Conservation (phyloP, 2,329 filamentous ascomycete species). For the Westerdykella sp. region DNA sequence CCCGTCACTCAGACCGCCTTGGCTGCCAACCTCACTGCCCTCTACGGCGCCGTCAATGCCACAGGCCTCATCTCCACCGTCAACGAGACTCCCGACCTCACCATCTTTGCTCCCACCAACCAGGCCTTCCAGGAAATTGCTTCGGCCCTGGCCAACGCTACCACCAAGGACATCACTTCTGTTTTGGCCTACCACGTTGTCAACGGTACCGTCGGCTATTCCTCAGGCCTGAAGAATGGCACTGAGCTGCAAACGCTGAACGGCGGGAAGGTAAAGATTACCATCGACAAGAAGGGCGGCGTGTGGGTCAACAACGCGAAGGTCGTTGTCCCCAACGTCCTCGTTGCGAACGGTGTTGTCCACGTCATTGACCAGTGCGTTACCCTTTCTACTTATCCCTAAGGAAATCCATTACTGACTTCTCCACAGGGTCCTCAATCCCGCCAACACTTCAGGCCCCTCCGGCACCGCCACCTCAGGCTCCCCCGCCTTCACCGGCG, state of each 20-base stretch:
- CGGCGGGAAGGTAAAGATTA: slow-evolving; percentile 38
- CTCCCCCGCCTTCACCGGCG: slow-evolving; percentile 50
- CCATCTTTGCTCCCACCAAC: slow-evolving; percentile 60
- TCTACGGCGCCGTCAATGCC: slow-evolving; percentile 38
- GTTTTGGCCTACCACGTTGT: slow-evolving; percentile 62
- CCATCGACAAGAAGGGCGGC: slow-evolving; percentile 23
- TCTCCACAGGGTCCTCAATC: slow-evolving; percentile 47
- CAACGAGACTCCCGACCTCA: slow-evolving; percentile 45
- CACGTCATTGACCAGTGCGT: slow-evolving; percentile 48
- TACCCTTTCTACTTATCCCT: background rate
- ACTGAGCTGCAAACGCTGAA: slow-evolving; percentile 33
- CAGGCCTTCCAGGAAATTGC: slow-evolving; percentile 54
- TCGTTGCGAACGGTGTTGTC: slow-evolving; percentile 43
- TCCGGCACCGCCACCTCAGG: slow-evolving; percentile 42
- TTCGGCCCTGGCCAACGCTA: slow-evolving; percentile 46
- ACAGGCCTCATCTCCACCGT: slow-evolving; percentile 40
- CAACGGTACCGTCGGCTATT: slow-evolving; percentile 51
- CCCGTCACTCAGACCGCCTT: slow-evolving; percentile 25
- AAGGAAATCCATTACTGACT: background rate
- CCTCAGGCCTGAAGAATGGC: slow-evolving; percentile 39
- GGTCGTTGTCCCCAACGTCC: slow-evolving; percentile 38
- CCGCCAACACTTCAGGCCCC: slow-evolving; percentile 24
- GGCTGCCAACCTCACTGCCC: slow-evolving; percentile 35
- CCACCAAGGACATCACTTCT: slow-evolving; percentile 42
- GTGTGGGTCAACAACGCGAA: slow-evolving; percentile 43